phyloP scores from a whole-genome alignment of 1,284 basidiomycete species.

The Wallemia ichthyophaga region DNA sequence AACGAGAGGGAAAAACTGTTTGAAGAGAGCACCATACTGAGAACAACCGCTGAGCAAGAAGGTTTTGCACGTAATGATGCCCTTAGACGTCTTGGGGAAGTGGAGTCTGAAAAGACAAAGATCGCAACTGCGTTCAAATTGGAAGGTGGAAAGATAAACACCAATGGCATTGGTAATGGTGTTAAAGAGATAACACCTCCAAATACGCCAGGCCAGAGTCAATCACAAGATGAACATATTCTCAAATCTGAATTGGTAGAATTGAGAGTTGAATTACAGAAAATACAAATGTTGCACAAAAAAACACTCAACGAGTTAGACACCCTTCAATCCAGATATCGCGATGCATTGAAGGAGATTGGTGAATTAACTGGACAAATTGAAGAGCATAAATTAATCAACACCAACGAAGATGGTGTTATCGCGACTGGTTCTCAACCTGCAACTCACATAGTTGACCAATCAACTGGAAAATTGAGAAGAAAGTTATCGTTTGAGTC shows the following conservation, averaged over 20 bases:
- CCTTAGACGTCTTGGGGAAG: conserved; percentile 23
- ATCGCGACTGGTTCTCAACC: background rate
- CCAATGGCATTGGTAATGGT: background rate
- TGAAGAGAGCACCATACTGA: conserved; percentile 31
- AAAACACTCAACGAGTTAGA: conserved; percentile 50
- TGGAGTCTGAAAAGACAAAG: conserved; percentile 32
- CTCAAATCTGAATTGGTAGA: conserved; percentile 3
- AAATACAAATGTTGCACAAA: conserved; percentile 19
- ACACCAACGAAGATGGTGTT: conserved; percentile 3
- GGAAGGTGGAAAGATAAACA: background rate
- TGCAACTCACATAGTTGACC: background rate
- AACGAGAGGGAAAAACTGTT: conserved; percentile 31
- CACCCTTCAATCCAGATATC: conserved; percentile 45
- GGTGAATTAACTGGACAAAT: conserved; percentile 56
- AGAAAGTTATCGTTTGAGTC: background rate
- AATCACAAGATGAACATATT: conserved; percentile 2
- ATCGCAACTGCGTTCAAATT: background rate
- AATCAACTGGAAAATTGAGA: background rate
- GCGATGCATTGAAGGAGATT: conserved; percentile 61
- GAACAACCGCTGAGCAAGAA: conserved; percentile 7
- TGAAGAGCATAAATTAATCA: conserved; percentile 37
- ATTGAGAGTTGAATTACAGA: conserved; percentile 4
- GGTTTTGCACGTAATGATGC: conserved; percentile 7
- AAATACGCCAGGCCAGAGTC: conserved; percentile 4
- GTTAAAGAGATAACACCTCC: conserved; percentile 5